Evolutionary conservation across 441 rosid species (phyloP).

Genomic region (Pelargonium citronellum): DNA sequence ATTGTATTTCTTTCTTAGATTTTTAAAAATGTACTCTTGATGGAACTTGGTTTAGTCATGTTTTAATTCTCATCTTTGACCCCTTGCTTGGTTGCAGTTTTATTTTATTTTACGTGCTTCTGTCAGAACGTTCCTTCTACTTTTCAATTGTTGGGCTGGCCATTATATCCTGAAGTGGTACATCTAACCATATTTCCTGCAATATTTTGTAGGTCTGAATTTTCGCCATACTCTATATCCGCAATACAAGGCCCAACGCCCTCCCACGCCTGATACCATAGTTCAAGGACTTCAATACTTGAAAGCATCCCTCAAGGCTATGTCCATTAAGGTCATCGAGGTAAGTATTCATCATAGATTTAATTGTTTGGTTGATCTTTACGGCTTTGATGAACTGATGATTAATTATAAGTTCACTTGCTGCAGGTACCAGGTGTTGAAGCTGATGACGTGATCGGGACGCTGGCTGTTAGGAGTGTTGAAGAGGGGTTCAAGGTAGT

Average conservation of each 20-base stretch:
- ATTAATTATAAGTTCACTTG: constrained; percentile 25
- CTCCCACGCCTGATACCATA: constrained; percentile 94
- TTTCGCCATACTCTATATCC: constrained; percentile 91
- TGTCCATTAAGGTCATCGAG: constrained; percentile 93
- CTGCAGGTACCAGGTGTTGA: constrained; percentile 93
- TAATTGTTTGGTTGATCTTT: constrained; percentile 12
- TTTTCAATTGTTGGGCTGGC: not conserved
- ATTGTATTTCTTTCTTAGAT: not conserved
- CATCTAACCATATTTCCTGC: not conserved
- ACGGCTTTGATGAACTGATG: constrained; percentile 16
- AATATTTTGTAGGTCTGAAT: constrained; percentile 53
- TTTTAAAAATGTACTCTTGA: not conserved
- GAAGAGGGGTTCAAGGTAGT: constrained; percentile 73
- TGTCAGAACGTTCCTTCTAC: not conserved
- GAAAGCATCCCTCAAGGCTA: constrained; percentile 92
- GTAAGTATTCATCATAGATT: constrained; percentile 31
- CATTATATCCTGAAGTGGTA: not conserved
- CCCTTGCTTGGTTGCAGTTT: not conserved
- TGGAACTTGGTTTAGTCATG: not conserved
- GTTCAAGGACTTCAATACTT: constrained; percentile 91
- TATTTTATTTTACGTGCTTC: not conserved
- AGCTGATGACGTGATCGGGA: constrained; percentile 98
- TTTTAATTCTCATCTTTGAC: constrained; percentile 1
- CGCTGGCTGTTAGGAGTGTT: constrained; percentile 77
- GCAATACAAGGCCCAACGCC: constrained; percentile 83